Percentiles rank a stretch among this genome's conserved stretches.
phyloP scores from a whole-genome alignment of 164 flowering plant genomes.

The Dillenia turbinata region DNA sequence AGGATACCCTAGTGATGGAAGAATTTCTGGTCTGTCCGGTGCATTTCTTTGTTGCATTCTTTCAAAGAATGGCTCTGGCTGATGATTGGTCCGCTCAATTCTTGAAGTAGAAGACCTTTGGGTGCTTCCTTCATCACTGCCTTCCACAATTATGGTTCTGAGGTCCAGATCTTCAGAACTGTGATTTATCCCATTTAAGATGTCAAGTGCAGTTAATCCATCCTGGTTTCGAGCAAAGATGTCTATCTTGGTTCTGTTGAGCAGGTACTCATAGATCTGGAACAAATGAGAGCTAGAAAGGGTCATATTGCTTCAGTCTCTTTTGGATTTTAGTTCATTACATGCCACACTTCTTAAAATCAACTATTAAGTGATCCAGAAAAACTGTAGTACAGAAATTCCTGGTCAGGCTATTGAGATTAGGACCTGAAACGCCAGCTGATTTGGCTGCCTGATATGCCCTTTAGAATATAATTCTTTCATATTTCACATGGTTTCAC shows the following conservation, averaged over 20 bases:
- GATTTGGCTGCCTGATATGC: too few species aligned
- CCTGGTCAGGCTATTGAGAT: too few species aligned
- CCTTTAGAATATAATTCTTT: not conserved
- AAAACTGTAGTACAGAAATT: too few species aligned
- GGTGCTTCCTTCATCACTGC: conserved; percentile 4
- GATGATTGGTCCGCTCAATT: not conserved
- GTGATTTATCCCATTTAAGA: conserved; percentile 6
- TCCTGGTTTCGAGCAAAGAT: conserved; percentile 5
- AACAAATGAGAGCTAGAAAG: not conserved
- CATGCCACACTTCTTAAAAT: too few species aligned
- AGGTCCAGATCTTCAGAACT: not conserved
- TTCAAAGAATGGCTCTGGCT: not conserved
- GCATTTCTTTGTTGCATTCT: too few species aligned
- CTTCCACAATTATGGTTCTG: not conserved
- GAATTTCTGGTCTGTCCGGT: not conserved
- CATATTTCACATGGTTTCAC: not conserved
- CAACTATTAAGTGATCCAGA: too few species aligned
- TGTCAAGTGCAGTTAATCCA: conserved; percentile 20
- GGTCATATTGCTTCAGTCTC: too few species aligned
- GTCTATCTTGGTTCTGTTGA: conserved; percentile 1
- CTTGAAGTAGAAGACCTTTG: not conserved
- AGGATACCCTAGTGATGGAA: too few species aligned
- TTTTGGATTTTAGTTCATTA: too few species aligned
- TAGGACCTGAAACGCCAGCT: too few species aligned
- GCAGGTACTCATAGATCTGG: not conserved